Evolutionary conservation across 352 stramenopile species (phyloP).

Genomic region (Globisporangium radiosum): DNA sequence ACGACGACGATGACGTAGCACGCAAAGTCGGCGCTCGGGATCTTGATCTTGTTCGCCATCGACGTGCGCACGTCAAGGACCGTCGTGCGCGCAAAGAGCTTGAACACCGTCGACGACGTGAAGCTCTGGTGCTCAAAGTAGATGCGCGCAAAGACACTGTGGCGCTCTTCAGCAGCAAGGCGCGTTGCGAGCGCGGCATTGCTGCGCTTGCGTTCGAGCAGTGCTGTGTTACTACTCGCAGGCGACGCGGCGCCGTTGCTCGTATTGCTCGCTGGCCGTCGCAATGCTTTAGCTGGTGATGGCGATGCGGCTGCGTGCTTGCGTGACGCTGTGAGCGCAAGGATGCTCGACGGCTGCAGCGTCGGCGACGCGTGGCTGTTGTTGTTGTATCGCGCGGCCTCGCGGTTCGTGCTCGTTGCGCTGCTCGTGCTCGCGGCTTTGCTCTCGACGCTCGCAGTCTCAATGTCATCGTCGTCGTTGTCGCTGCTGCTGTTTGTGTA

Average conservation of each 20-base stretch:
- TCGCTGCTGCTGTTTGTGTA: constrained; percentile 7
- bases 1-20: constrained; percentile 81
- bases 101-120: constrained; percentile 79
- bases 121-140: constrained; percentile 83
- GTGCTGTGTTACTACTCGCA: neutral
- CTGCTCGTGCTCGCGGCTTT: constrained; percentile 3
- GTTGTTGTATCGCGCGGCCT: neutral
- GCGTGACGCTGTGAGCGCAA: constrained; percentile 6
- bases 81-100: constrained; percentile 52
- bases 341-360: constrained; percentile 15
- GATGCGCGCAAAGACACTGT: constrained; percentile 71
- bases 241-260: constrained; percentile 1
- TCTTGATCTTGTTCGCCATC: constrained; percentile 81
- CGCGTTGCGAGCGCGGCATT: neutral
- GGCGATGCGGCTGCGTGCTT: constrained; percentile 5
- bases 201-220: constrained; percentile 13
- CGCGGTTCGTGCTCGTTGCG: constrained; percentile 2
- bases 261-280: neutral
- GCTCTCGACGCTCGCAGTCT: constrained; percentile 10
- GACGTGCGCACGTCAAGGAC: constrained; percentile 72
- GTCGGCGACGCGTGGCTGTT: constrained; percentile 4
- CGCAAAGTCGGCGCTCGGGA: constrained; percentile 46
- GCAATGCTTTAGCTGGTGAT: constrained; percentile 1
- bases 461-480: constrained; percentile 11
- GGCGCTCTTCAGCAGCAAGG: constrained; percentile 27